A percentile compares a stretch with the other conserved stretches of the same genome.
Evolutionary conservation across 1,284 basidiomycete species (phyloP).

Genomic region (Kwoniella shivajii): DNA sequence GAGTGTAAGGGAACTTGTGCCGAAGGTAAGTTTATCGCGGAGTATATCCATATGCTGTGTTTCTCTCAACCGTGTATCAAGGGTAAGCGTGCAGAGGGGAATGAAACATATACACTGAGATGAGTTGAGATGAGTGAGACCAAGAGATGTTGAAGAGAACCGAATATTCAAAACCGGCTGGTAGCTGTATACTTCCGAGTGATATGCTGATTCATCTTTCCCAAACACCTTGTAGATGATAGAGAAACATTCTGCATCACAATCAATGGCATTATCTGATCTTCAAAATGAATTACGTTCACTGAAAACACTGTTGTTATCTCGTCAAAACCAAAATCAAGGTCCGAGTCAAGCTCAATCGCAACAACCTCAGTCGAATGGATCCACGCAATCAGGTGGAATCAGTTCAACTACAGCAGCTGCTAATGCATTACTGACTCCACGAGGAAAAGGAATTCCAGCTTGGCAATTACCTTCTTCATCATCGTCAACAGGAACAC

Average conservation of each 20-base stretch:
- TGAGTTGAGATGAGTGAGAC: too few species aligned
- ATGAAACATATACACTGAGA: too few species aligned
- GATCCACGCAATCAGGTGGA: neutral
- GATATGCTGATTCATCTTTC: too few species aligned
- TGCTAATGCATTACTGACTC: constrained; percentile 47
- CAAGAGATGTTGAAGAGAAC: too few species aligned
- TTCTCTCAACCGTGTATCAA: too few species aligned
- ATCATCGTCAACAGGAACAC: constrained; percentile 18
- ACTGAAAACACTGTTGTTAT: constrained; percentile 87
- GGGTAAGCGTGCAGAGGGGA: too few species aligned
- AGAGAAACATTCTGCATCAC: constrained; percentile 84
- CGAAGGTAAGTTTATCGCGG: constrained; percentile 71
- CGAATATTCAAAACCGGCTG: too few species aligned
- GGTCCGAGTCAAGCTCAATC: neutral
- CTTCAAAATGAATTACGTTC: constrained; percentile 94
- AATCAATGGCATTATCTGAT: constrained; percentile 62
- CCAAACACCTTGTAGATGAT: too few species aligned
- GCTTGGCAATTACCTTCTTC: constrained; percentile 74
- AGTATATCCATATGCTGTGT: too few species aligned
- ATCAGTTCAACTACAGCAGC: constrained; percentile 34
- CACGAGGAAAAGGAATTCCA: constrained; percentile 61
- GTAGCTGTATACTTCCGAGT: too few species aligned
- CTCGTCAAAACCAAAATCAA: constrained; percentile 59
- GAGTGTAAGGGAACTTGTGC: constrained; percentile 84
- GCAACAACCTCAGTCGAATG: constrained; percentile 39